Conservation (phyloP, 1,284 basidiomycete species). For the Cyathus olla region DNA sequence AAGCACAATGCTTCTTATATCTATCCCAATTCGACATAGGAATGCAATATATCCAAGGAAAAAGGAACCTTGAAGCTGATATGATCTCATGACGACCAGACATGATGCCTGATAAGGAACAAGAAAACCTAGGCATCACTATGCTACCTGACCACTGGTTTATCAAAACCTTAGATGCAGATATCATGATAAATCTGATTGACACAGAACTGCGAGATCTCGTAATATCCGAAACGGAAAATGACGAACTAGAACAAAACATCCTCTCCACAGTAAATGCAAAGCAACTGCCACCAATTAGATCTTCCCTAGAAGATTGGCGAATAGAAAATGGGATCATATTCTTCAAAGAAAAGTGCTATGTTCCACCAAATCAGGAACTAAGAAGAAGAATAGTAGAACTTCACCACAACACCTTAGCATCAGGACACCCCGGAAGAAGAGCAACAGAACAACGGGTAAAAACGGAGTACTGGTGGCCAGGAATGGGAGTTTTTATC, state of each 20-base stretch:
- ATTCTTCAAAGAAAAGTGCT: conserved; percentile 10
- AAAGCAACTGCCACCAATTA: not conserved
- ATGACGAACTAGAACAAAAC: not conserved
- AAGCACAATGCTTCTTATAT: conserved; percentile 2
- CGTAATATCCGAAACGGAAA: not conserved
- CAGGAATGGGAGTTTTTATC: conserved; percentile 19
- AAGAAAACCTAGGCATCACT: not conserved
- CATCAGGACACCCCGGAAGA: conserved; percentile 13
- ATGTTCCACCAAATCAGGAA: conserved; percentile 14
- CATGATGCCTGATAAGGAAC: not conserved
- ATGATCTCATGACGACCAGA: not conserved
- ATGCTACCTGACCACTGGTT: not conserved
- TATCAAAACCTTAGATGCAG: no score
- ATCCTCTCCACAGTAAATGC: not conserved
- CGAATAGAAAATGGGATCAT: conserved; percentile 6
- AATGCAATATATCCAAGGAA: not conserved
- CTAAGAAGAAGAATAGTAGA: conserved; percentile 9
- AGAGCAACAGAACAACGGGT: conserved; percentile 11
- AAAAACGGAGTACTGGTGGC: conserved; percentile 22
- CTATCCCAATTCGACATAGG: conserved; percentile 2
- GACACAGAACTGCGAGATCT: not conserved
- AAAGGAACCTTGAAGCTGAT: not conserved
- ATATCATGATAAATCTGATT: not conserved
- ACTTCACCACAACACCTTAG: conserved; percentile 2
- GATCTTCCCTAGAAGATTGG: not conserved